phyloP scores from a whole-genome alignment of 768 basidiomycete species.

The Dentipellis sp. region DNA sequence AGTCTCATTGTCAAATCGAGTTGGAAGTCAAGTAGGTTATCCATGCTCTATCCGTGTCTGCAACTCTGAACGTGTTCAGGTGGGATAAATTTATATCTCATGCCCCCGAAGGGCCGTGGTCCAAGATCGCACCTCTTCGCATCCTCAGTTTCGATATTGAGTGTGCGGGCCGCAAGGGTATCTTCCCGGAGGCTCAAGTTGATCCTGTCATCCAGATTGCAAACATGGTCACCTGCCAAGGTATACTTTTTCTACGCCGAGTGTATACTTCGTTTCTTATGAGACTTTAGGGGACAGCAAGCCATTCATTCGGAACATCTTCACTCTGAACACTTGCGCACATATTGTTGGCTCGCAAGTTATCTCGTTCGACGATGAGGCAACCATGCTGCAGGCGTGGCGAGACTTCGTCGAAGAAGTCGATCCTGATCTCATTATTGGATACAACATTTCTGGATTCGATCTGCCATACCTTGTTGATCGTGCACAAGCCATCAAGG shows the following conservation, averaged over 20 bases:
- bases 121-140: slow-evolving; percentile 84
- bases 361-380: slow-evolving; percentile 70
- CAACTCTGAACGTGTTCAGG: slow-evolving; percentile 28
- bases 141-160: slow-evolving; percentile 99
- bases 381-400: slow-evolving; percentile 73
- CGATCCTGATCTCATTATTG: slow-evolving; percentile 94
- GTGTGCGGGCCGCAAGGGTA: slow-evolving; percentile 94
- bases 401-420: slow-evolving; percentile 80
- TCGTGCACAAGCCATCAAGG: slow-evolving; percentile 76
- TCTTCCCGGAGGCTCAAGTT: slow-evolving; percentile 84
- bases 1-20: slow-evolving; percentile 87
- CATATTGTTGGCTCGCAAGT: slow-evolving; percentile 99
- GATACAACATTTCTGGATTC: slow-evolving; percentile 91
- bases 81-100: slow-evolving; percentile 85
- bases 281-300: slow-evolving; percentile 63
- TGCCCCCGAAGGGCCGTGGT: slow-evolving; percentile 86
- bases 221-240: slow-evolving; percentile 97
- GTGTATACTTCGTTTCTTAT: not conserved
- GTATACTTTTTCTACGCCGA: slow-evolving; percentile 26
- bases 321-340: slow-evolving; percentile 90
- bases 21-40: slow-evolving; percentile 56
- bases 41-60: not conserved
- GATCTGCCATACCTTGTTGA: slow-evolving; percentile 96
- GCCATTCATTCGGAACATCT: slow-evolving; percentile 94
- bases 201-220: slow-evolving; percentile 99